These are phyloP conservation scores for Plasmodium fragile DNA, from an alignment of 169 alveolate species.

Conservation along the genomic window DNA sequence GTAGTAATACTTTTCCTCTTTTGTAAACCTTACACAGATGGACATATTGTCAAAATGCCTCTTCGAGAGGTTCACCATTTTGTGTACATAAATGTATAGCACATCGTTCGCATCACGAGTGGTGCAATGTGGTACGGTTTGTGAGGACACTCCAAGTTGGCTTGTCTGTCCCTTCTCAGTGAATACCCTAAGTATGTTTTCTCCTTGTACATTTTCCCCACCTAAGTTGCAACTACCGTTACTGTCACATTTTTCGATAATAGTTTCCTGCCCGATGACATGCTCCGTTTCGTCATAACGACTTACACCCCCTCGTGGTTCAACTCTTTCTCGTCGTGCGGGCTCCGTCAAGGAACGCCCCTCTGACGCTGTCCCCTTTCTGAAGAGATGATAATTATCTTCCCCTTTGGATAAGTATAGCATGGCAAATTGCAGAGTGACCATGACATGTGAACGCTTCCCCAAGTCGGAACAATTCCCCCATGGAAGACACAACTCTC, in stretches of 20 bases:
- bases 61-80: constrained; percentile 39
- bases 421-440: not conserved
- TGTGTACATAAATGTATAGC: constrained; percentile 33
- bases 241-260: not conserved
- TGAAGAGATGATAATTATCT: not conserved
- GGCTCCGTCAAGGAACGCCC: constrained; percentile 11
- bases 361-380: not conserved
- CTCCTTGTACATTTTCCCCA: not conserved
- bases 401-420: not conserved
- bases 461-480: not conserved
- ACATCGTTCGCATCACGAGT: not conserved
- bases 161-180: not conserved
- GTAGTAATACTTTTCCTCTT: constrained; percentile 43
- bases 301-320: not conserved
- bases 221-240: not conserved
- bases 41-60: constrained; percentile 3
- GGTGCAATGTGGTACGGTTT: not conserved
- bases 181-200: not conserved
- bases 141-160: not conserved
- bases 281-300: not conserved
- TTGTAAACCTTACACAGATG: constrained; percentile 35
- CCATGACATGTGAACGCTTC: constrained; percentile 1
- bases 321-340: not conserved
- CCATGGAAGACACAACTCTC: not conserved
- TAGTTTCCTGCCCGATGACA: not conserved